A percentile compares a stretch with the other conserved stretches of the same genome.
These are phyloP conservation scores for Leishmania amazonensis DNA, from an alignment of 208 protist species.

Conservation along the genomic window DNA sequence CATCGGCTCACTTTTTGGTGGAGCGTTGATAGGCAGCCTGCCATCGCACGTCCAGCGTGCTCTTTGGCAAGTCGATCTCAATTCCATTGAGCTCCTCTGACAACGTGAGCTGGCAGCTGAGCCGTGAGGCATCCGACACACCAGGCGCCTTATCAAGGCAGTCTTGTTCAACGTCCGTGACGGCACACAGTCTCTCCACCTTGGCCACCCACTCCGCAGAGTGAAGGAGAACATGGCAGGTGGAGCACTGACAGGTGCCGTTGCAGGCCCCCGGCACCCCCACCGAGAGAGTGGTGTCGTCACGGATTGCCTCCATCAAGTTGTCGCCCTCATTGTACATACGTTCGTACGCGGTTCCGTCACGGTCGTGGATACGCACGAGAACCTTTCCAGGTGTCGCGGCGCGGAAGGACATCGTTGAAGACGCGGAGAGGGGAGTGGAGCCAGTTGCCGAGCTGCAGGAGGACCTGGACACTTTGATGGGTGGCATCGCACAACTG, in stretches of 20 bases:
- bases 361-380: slow-evolving; percentile 35
- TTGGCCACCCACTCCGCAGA: slow-evolving; percentile 79
- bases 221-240: slow-evolving; percentile 94
- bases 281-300: slow-evolving; percentile 50
- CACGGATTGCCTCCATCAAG: slow-evolving; percentile 91
- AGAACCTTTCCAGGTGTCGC: slow-evolving; percentile 35
- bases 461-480: background rate
- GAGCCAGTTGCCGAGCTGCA: background rate
- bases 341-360: slow-evolving; percentile 27
- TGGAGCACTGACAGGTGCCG: slow-evolving; percentile 93
- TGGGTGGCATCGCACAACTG: background rate
- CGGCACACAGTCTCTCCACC: slow-evolving; percentile 60
- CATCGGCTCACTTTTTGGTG: slow-evolving; percentile 8
- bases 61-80: slow-evolving; percentile 24
- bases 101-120: slow-evolving; percentile 64
- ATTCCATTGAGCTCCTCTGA: slow-evolving; percentile 42
- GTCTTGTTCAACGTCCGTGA: slow-evolving; percentile 72
- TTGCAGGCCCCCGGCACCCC: slow-evolving; percentile 90
- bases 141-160: slow-evolving; percentile 48
- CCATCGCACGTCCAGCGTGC: slow-evolving; percentile 27
- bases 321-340: slow-evolving; percentile 50
- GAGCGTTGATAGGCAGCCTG: slow-evolving; percentile 17
- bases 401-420: background rate
- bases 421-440: background rate
- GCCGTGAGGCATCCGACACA: slow-evolving; percentile 42